Base-by-base conservation (phyloP, 73 alveolate genomes). In the Tetrahymena borealis region DNA sequence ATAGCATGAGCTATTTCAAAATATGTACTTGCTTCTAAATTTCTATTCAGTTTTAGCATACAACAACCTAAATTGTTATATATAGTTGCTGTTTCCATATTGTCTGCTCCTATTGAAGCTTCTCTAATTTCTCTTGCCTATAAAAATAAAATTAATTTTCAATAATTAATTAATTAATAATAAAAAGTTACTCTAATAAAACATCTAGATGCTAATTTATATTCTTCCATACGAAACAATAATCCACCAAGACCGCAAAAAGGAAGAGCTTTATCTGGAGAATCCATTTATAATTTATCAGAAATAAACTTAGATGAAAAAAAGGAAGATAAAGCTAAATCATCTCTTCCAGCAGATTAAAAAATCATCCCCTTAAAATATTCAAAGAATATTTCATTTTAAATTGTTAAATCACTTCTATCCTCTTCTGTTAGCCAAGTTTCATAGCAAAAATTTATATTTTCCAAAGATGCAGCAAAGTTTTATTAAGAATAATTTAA, bases 31-130 rank as follows among this genome's bases (percentile, higher is more conserved):
- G 98, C 95, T 90, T 93, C 95, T 41, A 85, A 40, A 93, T 97
- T 96, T 91, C 99, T 95, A 35, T 96, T 98, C 11, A 97, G 96
- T 97, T 94, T 94, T 91, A 91, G 93, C 99, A 97, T 97, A 85
- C 99, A 97, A 78, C 98, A 97, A 28, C 99, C 99, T 42, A 98
- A 97, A 94, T 98, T 98, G 94, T 98, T 98, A 93, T 98, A 98
- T n/a, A 98, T 98, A 9, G 99, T 98, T 20, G 99, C 99, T 11
- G 99, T 98, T 90, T 98, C 99, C 18, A 98, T 97, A 15, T 99
- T 98, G 90, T 98, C 99, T 4, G 99, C 99, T 6, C 99, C 99
- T 15, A 98, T 96, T 38, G 98, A 94, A 91, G 96, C 97, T 95
- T 98, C 99, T 95, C 99, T 97, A 91, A 97, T 96, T 94, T 98